These are phyloP conservation scores for Eucalyptus cladocalyx DNA, from an alignment of 345 rosid species.

Conservation along the genomic window DNA sequence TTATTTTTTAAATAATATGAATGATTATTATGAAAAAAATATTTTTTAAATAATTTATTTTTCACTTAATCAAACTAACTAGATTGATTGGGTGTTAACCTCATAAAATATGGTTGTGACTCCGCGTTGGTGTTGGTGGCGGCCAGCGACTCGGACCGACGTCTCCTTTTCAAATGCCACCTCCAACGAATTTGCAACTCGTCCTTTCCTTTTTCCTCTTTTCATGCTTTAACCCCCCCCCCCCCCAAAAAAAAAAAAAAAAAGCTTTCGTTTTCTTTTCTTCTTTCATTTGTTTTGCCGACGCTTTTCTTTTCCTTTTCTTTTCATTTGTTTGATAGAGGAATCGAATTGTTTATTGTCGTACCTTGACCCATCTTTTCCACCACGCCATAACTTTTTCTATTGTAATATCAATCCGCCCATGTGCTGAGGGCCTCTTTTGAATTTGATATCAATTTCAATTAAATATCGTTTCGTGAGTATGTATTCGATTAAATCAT, in stretches of 20 bases:
- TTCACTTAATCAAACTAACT: accelerated
- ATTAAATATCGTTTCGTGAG: neutral
- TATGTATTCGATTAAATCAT: neutral
- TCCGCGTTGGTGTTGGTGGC: neutral
- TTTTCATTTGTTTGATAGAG: neutral
- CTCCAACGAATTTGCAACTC: neutral
- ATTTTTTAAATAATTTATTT: neutral
- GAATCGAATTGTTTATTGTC: neutral
- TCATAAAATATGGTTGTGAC: neutral
- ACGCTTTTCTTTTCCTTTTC: neutral
- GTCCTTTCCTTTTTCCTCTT: neutral
- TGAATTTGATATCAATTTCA: neutral
- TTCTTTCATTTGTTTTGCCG: neutral
- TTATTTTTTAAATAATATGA: neutral
- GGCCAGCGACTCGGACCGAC: neutral
- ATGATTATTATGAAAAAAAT: neutral
- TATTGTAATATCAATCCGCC: neutral
- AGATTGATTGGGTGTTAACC: neutral
- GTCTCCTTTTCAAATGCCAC: neutral
- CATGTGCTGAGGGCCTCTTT: neutral
- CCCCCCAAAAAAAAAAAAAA: neutral
- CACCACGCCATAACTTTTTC: neutral
- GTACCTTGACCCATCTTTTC: neutral
- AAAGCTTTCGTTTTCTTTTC: neutral
- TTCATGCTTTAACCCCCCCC: neutral